These are phyloP conservation scores for Phellinidium pouzarii DNA, from an alignment of 1,284 basidiomycete species.

Conservation along the genomic window DNA sequence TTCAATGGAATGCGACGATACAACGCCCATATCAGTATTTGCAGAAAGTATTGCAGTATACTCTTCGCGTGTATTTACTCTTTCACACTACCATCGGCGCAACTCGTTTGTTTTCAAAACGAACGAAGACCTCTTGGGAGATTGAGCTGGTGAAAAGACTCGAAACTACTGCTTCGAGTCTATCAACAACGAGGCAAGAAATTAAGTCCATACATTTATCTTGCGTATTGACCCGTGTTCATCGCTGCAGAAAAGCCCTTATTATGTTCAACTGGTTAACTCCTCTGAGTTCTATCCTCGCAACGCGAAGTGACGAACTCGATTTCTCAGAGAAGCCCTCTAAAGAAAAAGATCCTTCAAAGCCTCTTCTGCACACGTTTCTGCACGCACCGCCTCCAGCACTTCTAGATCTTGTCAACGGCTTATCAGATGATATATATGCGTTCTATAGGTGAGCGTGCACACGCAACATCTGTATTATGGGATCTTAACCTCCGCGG, in stretches of 20 bases:
- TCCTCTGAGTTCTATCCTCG: slow-evolving; percentile 60
- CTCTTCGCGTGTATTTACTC: slow-evolving; percentile 63
- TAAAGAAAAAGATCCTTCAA: slow-evolving; percentile 31
- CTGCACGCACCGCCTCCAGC: slow-evolving; percentile 77
- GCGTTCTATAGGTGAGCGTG: slow-evolving; percentile 46
- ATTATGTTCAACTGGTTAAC: slow-evolving; percentile 77
- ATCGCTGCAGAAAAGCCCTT: slow-evolving; percentile 55
- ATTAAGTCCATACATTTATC: slow-evolving; percentile 1
- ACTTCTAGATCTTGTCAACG: slow-evolving; percentile 68
- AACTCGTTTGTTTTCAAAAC: slow-evolving; percentile 39
- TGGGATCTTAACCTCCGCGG: neutral
- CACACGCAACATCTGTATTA: neutral
- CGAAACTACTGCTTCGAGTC: slow-evolving; percentile 50
- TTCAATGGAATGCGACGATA: slow-evolving; percentile 8
- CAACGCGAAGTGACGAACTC: slow-evolving; percentile 31
- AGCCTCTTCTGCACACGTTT: slow-evolving; percentile 55
- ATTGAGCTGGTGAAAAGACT: slow-evolving; percentile 50
- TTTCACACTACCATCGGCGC: slow-evolving; percentile 51
- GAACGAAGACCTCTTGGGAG: slow-evolving; percentile 45
- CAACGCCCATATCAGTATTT: neutral
- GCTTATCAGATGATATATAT: slow-evolving; percentile 66
- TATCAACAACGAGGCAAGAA: slow-evolving; percentile 63
- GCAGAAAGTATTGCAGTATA: slow-evolving; percentile 80
- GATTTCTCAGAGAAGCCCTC: slow-evolving; percentile 21
- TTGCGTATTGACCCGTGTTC: slow-evolving; percentile 2